These are phyloP conservation scores for Jacaranda copaia DNA, from an alignment of 257 asterid genomes.

Conservation along the genomic window DNA sequence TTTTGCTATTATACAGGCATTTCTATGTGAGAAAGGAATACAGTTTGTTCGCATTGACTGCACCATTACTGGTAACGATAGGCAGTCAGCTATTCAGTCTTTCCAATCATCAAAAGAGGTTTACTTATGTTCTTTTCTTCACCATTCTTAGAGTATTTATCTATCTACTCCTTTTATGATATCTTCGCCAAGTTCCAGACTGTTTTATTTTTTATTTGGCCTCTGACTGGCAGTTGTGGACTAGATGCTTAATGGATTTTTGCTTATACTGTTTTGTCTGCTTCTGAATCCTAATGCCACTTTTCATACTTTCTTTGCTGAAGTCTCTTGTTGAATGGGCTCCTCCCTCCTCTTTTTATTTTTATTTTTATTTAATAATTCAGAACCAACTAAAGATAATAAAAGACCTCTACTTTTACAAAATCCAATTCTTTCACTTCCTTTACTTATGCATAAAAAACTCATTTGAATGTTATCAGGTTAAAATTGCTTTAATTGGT, in stretches of 20 bases:
- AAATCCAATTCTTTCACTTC: constrained; percentile 4
- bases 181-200: background rate
- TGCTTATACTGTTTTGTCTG: constrained; percentile 27
- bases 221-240: constrained; percentile 18
- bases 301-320: constrained; percentile 18
- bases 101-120: constrained; percentile 88
- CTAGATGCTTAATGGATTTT: constrained; percentile 18
- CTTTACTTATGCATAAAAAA: constrained; percentile 27
- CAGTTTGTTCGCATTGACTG: constrained; percentile 87
- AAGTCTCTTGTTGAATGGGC: constrained; percentile 11
- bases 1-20: constrained; percentile 58
- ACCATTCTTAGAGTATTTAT: background rate
- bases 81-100: constrained; percentile 75
- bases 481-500: constrained; percentile 90
- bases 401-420: background rate
- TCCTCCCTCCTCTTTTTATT: background rate
- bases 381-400: constrained; percentile 22
- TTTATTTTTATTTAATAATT: background rate
- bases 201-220: background rate
- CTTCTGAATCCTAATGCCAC: constrained; percentile 27
- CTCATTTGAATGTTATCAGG: constrained; percentile 51
- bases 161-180: constrained; percentile 7
- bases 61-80: constrained; percentile 60
- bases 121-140: constrained; percentile 33
- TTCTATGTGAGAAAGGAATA: constrained; percentile 75